Evolutionary conservation across 805 yeast genomes (phyloP), one percentile per base, ranked within the genome.

Genomic region (Saccharomycopsis lassenensis): DNA sequence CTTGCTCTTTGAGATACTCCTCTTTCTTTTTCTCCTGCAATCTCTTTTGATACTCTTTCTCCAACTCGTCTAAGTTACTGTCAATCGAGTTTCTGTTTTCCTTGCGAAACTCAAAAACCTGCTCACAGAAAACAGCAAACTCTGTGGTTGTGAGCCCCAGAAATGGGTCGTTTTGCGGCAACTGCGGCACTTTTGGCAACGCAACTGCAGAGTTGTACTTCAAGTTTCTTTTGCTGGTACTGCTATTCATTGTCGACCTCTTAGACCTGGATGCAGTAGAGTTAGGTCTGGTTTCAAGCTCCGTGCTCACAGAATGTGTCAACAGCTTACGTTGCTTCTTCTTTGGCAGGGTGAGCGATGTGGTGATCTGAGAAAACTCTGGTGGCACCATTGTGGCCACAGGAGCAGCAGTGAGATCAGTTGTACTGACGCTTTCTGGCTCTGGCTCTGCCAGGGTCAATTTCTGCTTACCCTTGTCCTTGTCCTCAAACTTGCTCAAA

Each of bases 81-180:
- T 40, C 7, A 46, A 21, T 3, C 36, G 25, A 2, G 20, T 10
- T 12, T 12, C 19, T 21, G 12, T 12, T 18, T 17, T 37, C 30
- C 3, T 29, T 29, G 11, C 43, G 36, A 35, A 40, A 35, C 26
- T 47, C 51, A 36, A 55, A 55, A 27, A 54, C 48, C 27, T 52
- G 57, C 30, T 52, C 49, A 39, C 54, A 55, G 5, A 55, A 36
- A 7, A 48, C 36, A 4, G 54, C 55, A 41, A 55, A 48, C 21
- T 55, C 59, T 26, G 40, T 41, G 3, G 52, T 47, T 2, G 54
- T 43, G 3, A 39, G 33, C 17, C 39, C 47, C 4, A 19, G 8
- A 29, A 17, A 50, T 26, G 40, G 31, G 18, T 46, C 52, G 3
- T 51, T 33, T 32, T 48, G 49, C 2, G 55, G 56, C 16, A 55